These are phyloP conservation scores for Ceratobasidium sp. DNA, from an alignment of 1,284 basidiomycete species.

Conservation along the genomic window DNA sequence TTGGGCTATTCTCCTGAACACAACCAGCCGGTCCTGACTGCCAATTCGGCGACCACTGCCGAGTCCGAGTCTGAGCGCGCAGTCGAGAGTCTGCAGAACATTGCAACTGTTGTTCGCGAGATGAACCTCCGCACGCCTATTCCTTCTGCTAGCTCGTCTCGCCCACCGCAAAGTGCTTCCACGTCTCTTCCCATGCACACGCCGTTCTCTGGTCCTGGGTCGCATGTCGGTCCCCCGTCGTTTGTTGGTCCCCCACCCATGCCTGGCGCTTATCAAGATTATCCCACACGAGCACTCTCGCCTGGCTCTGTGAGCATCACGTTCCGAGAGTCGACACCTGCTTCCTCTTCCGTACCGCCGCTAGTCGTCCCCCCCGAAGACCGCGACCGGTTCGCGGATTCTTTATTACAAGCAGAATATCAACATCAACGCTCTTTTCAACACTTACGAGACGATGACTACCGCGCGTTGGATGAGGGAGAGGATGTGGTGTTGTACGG, in stretches of 20 bases:
- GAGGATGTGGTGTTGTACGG: slow-evolving; percentile 27
- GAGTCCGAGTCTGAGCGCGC: slow-evolving; percentile 4
- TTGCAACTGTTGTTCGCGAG: slow-evolving; percentile 12
- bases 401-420: slow-evolving; percentile 12
- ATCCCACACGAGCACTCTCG: neutral
- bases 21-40: neutral
- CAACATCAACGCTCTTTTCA: slow-evolving; percentile 13
- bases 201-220: neutral
- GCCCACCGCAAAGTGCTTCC: neutral
- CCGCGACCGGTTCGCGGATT: slow-evolving; percentile 32
- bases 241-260: neutral
- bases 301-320: slow-evolving; percentile 25
- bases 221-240: neutral
- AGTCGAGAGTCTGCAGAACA: slow-evolving; percentile 7
- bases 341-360: slow-evolving; percentile 1
- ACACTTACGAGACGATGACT: slow-evolving; percentile 21
- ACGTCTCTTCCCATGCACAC: neutral
- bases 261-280: neutral
- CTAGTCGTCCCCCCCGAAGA: slow-evolving; percentile 19
- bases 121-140: slow-evolving; percentile 24
- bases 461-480: slow-evolving; percentile 12
- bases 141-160: slow-evolving; percentile 4
- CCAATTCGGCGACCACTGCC: neutral
- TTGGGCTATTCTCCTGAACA: neutral
- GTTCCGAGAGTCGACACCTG: slow-evolving; percentile 13